Conservation (phyloP, 2,329 filamentous ascomycete species). For the Trichoderma asperellum region DNA sequence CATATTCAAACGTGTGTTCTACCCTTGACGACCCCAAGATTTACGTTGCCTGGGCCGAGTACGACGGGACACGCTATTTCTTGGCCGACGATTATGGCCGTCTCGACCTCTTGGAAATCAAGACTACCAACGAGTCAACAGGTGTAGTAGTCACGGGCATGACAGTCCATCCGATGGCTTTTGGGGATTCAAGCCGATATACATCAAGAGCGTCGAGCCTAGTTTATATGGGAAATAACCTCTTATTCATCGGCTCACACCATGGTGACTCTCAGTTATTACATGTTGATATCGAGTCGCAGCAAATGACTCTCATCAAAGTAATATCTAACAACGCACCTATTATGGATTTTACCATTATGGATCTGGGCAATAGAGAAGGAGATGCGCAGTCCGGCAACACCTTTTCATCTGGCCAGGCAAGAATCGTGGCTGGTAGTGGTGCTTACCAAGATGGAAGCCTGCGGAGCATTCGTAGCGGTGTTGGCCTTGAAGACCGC, state of each 20-base stretch:
- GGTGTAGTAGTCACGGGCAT: slow-evolving; percentile 72
- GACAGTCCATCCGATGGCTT: slow-evolving; percentile 59
- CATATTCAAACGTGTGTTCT: slow-evolving; percentile 66
- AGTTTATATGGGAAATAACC: slow-evolving; percentile 73
- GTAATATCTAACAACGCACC: slow-evolving; percentile 78
- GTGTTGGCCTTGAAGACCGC: slow-evolving; percentile 87
- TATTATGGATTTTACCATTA: slow-evolving; percentile 89
- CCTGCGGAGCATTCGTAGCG: slow-evolving; percentile 86
- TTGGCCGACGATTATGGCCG: slow-evolving; percentile 89
- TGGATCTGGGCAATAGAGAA: slow-evolving; percentile 90
- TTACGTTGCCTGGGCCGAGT: slow-evolving; percentile 88
- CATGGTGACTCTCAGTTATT: slow-evolving; percentile 90
- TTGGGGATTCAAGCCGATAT: slow-evolving; percentile 35
- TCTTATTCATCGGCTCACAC: slow-evolving; percentile 88
- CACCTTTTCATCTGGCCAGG: slow-evolving; percentile 93
- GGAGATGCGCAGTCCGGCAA: slow-evolving; percentile 75
- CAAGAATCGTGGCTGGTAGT: slow-evolving; percentile 88
- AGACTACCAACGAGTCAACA: slow-evolving; percentile 66
- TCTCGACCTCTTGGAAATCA: slow-evolving; percentile 81
- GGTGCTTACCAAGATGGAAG: slow-evolving; percentile 89
- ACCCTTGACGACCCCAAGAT: slow-evolving; percentile 74
- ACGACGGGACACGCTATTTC: slow-evolving; percentile 82
- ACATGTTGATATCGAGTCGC: slow-evolving; percentile 51
- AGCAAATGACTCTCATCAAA: slow-evolving; percentile 68
- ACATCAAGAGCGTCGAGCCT: slow-evolving; percentile 78